These are phyloP conservation scores for Scheffersomyces quercinus DNA, from an alignment of 1,139 yeast genomes.

Conservation along the genomic window DNA sequence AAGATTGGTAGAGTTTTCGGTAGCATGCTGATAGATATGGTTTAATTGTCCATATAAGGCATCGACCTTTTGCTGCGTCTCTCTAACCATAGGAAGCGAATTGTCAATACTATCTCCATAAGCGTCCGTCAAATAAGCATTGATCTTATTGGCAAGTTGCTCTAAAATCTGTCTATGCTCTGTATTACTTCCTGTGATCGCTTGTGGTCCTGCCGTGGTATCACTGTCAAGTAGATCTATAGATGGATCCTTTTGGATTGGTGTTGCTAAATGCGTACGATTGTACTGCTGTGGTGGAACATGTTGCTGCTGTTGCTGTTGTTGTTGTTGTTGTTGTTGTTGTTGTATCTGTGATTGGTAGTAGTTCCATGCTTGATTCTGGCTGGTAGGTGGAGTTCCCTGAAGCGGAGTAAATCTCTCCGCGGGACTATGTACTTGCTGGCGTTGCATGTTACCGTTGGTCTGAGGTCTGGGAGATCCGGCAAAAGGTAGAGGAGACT, in stretches of 20 bases:
- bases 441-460: too few relatives aligned
- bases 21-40: conserved; percentile 41
- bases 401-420: too few relatives aligned
- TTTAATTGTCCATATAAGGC: conserved; percentile 34
- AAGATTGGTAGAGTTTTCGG: conserved; percentile 34
- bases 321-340: too few relatives aligned
- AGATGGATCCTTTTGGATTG: neutral
- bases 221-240: neutral
- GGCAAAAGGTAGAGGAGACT: too few relatives aligned
- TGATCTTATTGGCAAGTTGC: conserved; percentile 24
- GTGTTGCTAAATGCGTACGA: conserved; percentile 2
- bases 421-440: too few relatives aligned
- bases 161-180: conserved; percentile 3
- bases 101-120: conserved; percentile 5
- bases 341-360: too few relatives aligned
- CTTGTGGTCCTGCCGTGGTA: neutral
- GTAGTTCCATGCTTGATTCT: too few relatives aligned
- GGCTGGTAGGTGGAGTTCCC: too few relatives aligned
- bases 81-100: conserved; percentile 11
- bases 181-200: neutral
- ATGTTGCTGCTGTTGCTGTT: too few relatives aligned
- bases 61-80: conserved; percentile 21
- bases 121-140: conserved; percentile 14
- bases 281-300: too few relatives aligned
- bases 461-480: too few relatives aligned